These are phyloP conservation scores for Eutypella sp. DNA, from an alignment of 2,329 filamentous ascomycete species.

Conservation along the genomic window DNA sequence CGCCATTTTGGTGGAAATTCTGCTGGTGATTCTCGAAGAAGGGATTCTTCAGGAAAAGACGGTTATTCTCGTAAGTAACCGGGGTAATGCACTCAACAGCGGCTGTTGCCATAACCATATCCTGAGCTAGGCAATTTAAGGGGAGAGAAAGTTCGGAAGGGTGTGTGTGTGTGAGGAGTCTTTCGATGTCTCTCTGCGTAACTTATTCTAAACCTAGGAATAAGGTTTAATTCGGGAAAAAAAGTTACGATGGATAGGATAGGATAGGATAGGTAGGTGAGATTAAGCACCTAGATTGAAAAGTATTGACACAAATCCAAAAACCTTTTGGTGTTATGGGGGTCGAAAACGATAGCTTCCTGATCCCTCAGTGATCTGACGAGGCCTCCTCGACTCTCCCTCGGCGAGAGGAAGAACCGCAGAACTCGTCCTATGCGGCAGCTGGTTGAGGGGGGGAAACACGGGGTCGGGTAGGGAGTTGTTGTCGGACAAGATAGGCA, in stretches of 20 bases:
- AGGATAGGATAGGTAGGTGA: conserved; percentile 12
- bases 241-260: conserved; percentile 12
- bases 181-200: conserved; percentile 13
- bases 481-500: conserved; percentile 46
- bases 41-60: conserved; percentile 32
- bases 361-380: conserved; percentile 85
- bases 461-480: conserved; percentile 43
- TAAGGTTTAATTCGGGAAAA: conserved; percentile 12
- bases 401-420: conserved; percentile 98
- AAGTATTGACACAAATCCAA: no score
- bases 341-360: conserved; percentile 93
- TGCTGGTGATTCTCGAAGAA: conserved; percentile 33
- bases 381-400: conserved; percentile 99
- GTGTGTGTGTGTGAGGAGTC: conserved; percentile 12
- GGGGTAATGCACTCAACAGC: conserved; percentile 50
- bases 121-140: conserved; percentile 32
- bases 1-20: conserved; percentile 37
- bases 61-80: conserved; percentile 45
- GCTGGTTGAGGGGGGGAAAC: conserved; percentile 67
- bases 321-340: conserved; percentile 67
- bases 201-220: no score
- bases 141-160: conserved; percentile 21
- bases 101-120: conserved; percentile 63
- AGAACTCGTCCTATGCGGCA: conserved; percentile 99
- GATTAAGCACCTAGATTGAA: no score